A percentile compares a stretch with the other conserved stretches of the same genome.
Conservation (phyloP, 208 protist species). For the Phytomonas serpens region DNA sequence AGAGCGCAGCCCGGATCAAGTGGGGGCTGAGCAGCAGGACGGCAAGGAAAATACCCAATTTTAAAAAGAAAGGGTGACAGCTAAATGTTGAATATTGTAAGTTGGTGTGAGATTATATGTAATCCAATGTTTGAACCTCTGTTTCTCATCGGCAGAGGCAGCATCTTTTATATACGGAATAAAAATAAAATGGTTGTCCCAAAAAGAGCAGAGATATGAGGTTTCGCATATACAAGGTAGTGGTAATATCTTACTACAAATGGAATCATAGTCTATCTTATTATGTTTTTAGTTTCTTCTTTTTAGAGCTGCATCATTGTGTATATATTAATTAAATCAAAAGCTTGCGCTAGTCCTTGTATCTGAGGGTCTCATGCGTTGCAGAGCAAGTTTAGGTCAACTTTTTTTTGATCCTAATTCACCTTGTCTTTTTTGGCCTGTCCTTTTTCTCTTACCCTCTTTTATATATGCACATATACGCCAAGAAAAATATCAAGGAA, state of each 20-base stretch:
- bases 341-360: background rate
- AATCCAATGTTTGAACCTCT: background rate
- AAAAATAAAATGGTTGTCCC: background rate
- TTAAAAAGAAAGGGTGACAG: background rate
- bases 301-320: background rate
- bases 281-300: background rate
- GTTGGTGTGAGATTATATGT: background rate
- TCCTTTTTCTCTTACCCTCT: background rate
- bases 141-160: background rate
- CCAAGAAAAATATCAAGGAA: background rate
- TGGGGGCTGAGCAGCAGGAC: background rate
- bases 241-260: background rate
- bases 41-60: background rate
- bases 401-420: background rate
- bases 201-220: background rate
- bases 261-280: background rate
- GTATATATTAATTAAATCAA: background rate
- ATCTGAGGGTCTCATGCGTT: background rate
- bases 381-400: background rate
- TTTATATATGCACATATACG: background rate
- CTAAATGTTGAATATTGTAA: background rate
- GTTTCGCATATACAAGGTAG: background rate
- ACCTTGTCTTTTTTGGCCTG: background rate
- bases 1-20: background rate
- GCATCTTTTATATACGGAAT: background rate